Conservation (phyloP, 306 rosid species). For the Acmispon strigosus region DNA sequence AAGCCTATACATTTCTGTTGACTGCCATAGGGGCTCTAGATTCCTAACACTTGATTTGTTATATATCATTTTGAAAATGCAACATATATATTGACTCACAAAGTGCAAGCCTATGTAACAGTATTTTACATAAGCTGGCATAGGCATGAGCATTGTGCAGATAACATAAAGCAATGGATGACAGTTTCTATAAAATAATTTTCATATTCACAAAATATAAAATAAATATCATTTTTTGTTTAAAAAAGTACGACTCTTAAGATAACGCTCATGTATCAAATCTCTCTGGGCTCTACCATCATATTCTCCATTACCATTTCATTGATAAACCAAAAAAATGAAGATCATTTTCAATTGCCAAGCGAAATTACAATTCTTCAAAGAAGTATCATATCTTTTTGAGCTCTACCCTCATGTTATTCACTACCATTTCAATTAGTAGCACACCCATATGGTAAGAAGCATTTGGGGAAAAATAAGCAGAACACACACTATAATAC, state of each 20-base stretch:
- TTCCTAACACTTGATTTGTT: background rate
- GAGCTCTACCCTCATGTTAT: background rate
- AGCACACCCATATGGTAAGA: background rate
- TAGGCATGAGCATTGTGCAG: background rate
- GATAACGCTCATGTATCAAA: background rate
- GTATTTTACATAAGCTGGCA: background rate
- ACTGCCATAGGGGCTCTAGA: background rate
- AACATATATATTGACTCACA: background rate
- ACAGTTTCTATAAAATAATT: background rate
- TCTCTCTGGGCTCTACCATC: background rate
- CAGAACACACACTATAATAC: background rate
- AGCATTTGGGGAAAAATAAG: background rate
- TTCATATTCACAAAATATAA: background rate
- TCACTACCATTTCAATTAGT: background rate
- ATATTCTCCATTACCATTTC: background rate
- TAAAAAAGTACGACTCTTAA: background rate
- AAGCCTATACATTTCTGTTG: background rate
- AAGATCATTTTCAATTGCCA: background rate
- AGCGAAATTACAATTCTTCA: background rate
- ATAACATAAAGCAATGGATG: background rate
- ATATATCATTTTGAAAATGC: background rate
- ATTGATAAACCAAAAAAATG: background rate
- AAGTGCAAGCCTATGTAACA: background rate
- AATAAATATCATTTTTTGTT: background rate
- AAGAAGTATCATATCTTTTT: background rate